Conservation (phyloP, 2,329 filamentous ascomycete genomes). For the Aspergillus sp. region DNA sequence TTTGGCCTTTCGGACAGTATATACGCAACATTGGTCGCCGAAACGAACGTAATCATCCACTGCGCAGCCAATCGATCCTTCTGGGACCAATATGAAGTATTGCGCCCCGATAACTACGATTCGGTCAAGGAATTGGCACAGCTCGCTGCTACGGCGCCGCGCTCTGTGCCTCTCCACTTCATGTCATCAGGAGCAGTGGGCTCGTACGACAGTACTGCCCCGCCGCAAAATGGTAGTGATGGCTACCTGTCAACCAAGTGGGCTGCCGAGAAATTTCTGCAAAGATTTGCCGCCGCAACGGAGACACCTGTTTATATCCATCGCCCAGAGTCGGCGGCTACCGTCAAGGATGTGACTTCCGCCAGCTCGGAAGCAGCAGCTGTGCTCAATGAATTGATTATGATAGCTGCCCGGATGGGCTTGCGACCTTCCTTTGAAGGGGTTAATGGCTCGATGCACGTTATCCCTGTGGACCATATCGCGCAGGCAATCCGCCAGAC, state of each 20-base stretch:
- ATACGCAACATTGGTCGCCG: background rate
- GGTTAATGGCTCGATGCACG: background rate
- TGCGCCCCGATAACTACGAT: conserved; percentile 1
- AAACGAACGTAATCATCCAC: conserved; percentile 3
- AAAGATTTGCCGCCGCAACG: background rate
- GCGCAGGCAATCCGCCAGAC: background rate
- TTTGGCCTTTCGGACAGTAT: conserved; percentile 1
- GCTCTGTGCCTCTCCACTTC: conserved; percentile 1
- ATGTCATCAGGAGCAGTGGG: conserved; percentile 1
- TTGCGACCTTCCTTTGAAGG: background rate
- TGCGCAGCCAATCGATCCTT: conserved; percentile 1
- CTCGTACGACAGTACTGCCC: background rate
- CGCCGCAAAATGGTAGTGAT: background rate
- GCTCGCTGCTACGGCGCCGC: background rate
- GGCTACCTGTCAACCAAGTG: background rate
- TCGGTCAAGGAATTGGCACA: conserved; percentile 1
- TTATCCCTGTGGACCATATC: background rate
- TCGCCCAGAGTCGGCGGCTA: background rate
- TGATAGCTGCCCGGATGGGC: background rate
- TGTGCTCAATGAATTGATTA: background rate
- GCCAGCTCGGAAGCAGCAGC: background rate
- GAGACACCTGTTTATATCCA: background rate
- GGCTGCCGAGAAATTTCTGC: conserved; percentile 1
- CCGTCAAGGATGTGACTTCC: background rate
- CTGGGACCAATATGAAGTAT: background rate